Evolutionary conservation across 208 protist genomes (phyloP).

Genomic region (Zelonia costaricensis): DNA sequence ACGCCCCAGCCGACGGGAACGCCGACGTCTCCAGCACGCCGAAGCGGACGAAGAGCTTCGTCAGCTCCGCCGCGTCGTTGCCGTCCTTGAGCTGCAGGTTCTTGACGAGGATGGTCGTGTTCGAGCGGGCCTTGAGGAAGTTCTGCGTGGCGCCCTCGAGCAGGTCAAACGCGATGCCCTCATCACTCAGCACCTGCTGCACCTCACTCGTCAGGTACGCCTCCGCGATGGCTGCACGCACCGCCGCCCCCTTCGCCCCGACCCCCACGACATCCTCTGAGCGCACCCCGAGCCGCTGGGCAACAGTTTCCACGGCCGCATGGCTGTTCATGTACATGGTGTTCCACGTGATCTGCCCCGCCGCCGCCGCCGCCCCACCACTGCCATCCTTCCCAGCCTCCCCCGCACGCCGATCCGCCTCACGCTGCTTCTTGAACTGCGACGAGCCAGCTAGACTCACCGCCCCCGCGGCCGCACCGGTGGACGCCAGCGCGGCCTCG

Average conservation of each 20-base stretch:
- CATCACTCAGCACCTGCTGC: constrained; percentile 71
- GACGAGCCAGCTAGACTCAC: constrained; percentile 44
- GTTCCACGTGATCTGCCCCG: constrained; percentile 68
- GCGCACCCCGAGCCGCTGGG: constrained; percentile 63
- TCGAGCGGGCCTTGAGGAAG: constrained; percentile 68
- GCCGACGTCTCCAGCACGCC: constrained; percentile 72
- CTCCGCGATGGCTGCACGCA: constrained; percentile 88
- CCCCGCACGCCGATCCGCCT: constrained; percentile 34
- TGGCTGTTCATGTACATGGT: constrained; percentile 84
- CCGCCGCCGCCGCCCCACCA: not conserved
- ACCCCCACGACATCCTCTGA: constrained; percentile 66
- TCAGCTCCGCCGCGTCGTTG: constrained; percentile 60
- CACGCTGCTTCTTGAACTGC: constrained; percentile 65
- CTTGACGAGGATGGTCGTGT: constrained; percentile 86
- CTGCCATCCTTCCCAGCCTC: constrained; percentile 1
- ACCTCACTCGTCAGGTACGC: constrained; percentile 81
- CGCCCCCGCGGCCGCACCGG: constrained; percentile 1
- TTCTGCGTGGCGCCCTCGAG: constrained; percentile 63
- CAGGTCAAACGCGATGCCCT: constrained; percentile 73
- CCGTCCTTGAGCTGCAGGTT: constrained; percentile 56
- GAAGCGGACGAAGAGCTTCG: constrained; percentile 69
- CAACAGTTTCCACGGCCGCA: constrained; percentile 72
- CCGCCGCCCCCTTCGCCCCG: constrained; percentile 78
- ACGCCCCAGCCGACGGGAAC: constrained; percentile 60
- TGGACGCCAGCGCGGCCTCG: constrained; percentile 33